A percentile compares a stretch with the other conserved stretches of the same genome.
These are phyloP conservation scores for Condylostoma magnum DNA, from an alignment of 169 alveolate genomes.

Conservation along the genomic window DNA sequence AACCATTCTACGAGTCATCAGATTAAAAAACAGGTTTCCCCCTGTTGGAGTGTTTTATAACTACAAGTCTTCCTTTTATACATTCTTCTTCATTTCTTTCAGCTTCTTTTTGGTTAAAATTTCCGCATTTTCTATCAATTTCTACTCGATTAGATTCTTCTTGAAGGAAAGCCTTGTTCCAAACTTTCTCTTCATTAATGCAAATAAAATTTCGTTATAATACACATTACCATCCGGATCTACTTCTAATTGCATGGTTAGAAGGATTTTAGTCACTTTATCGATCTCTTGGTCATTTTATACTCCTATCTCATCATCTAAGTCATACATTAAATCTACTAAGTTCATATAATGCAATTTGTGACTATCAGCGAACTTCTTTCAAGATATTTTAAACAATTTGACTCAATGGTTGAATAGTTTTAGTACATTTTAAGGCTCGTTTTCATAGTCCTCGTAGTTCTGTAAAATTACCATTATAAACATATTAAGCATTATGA, in stretches of 20 bases:
- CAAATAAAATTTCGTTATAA: constrained; percentile 31
- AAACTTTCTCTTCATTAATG: constrained; percentile 31
- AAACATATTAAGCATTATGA: constrained; percentile 24
- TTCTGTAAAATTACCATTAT: constrained; percentile 16
- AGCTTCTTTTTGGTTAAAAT: constrained; percentile 17
- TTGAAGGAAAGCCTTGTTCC: constrained; percentile 19
- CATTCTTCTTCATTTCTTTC: not conserved
- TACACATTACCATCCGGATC: not conserved
- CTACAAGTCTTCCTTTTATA: not conserved
- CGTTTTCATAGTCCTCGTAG: constrained; percentile 8
- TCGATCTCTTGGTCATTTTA: not conserved
- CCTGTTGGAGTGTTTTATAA: too few species aligned
- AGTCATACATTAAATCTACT: not conserved
- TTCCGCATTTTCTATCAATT: constrained; percentile 9
- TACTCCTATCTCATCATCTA: constrained; percentile 2
- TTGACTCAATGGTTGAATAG: not conserved
- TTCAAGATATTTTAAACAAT: constrained; percentile 21
- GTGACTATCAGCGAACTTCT: not conserved
- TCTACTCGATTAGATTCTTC: not conserved
- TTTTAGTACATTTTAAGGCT: not conserved
- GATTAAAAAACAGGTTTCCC: constrained; percentile 7
- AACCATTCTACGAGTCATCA: not conserved
- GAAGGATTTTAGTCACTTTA: not conserved
- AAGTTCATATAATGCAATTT: not conserved
- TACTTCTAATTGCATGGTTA: not conserved